phyloP scores from a whole-genome alignment of 2,329 filamentous ascomycete genomes.

The Fusarium sp. region DNA sequence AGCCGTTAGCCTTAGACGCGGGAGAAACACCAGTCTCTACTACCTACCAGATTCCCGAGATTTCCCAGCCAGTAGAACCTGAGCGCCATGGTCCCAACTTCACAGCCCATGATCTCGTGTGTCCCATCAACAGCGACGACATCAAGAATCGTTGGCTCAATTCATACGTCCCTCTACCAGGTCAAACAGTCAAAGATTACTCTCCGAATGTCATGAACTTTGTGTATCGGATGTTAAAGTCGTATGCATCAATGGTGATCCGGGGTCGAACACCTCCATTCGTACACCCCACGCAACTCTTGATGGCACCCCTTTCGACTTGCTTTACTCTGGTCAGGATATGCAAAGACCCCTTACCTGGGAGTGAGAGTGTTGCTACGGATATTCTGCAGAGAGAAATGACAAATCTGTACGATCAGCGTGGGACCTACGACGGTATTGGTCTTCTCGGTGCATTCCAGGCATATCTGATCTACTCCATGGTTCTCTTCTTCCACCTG shows the following conservation, averaged over 20 bases:
- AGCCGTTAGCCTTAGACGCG: too few species aligned
- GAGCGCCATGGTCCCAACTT: background rate
- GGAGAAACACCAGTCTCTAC: background rate
- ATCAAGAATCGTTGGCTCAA: slow-evolving; percentile 65
- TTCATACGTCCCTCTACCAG: slow-evolving; percentile 59
- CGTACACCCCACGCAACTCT: slow-evolving; percentile 56
- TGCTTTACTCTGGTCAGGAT: slow-evolving; percentile 58
- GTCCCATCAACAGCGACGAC: slow-evolving; percentile 60
- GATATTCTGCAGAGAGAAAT: slow-evolving; percentile 59
- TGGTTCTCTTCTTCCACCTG: slow-evolving; percentile 61
- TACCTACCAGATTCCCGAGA: too few species aligned
- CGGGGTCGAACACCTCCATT: slow-evolving; percentile 59
- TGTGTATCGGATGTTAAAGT: slow-evolving; percentile 58
- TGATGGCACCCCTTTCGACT: slow-evolving; percentile 52
- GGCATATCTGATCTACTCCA: slow-evolving; percentile 65
- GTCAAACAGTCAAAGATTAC: slow-evolving; percentile 59
- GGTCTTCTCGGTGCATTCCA: slow-evolving; percentile 61
- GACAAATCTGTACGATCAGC: slow-evolving; percentile 52
- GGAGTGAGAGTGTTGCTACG: slow-evolving; percentile 50
- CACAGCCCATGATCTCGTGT: slow-evolving; percentile 50
- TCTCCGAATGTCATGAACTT: slow-evolving; percentile 54
- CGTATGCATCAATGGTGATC: slow-evolving; percentile 56
- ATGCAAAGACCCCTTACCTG: slow-evolving; percentile 53
- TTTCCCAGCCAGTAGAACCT: background rate
- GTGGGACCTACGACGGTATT: slow-evolving; percentile 45